These are phyloP conservation scores for Erysimum cheiranthoides DNA, from an alignment of 345 rosid species.

Conservation along the genomic window DNA sequence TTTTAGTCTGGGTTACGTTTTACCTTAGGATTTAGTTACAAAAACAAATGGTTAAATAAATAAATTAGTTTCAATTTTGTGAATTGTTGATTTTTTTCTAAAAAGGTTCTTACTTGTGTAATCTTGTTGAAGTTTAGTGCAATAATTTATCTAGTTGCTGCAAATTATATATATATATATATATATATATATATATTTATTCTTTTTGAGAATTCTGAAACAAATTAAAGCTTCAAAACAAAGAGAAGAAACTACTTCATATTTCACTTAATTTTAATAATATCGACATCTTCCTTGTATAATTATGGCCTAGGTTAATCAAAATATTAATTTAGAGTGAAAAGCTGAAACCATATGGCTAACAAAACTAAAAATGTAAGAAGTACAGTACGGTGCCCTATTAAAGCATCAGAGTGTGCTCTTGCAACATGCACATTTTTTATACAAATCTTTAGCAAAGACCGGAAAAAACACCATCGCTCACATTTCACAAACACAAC, in stretches of 20 bases:
- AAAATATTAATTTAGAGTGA: too few species aligned
- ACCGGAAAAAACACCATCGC: constrained; percentile 10
- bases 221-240: not conserved
- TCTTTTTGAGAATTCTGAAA: not conserved
- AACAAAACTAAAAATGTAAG: too few species aligned
- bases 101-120: not conserved
- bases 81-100: not conserved
- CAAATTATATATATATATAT: not conserved
- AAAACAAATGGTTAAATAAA: too few species aligned
- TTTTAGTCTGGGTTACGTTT: not conserved
- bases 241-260: too few species aligned
- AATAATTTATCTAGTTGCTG: not conserved
- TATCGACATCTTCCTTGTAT: too few species aligned
- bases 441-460: not conserved
- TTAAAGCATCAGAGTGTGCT: not conserved
- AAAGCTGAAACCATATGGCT: not conserved
- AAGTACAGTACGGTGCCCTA: too few species aligned
- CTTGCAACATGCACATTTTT: constrained; percentile 13
- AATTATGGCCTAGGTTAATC: too few species aligned
- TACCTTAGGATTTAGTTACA: not conserved
- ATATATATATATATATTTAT: not conserved
- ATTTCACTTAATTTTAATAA: too few species aligned
- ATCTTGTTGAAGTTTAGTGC: not conserved
- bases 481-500: constrained; percentile 27
- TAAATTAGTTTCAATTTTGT: not conserved